Evolutionary conservation across 2,329 filamentous ascomycete genomes (phyloP), one percentile per base, ranked within the genome.

Genomic region (Fusarium torreyae): DNA sequence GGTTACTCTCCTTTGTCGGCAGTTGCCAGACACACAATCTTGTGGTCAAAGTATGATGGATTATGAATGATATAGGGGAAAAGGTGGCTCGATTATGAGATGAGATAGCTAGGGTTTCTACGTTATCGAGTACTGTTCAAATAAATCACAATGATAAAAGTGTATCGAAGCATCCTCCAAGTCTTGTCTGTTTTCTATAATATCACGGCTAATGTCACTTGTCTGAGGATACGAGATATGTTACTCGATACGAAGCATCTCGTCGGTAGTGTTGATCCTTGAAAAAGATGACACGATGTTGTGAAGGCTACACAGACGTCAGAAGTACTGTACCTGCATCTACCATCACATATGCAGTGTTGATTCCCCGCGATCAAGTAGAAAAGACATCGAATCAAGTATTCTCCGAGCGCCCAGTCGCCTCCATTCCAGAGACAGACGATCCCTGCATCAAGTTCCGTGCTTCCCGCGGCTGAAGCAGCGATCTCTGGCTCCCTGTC

Each of bases 11-110:
- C 20, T 50, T 55, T 52, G 36, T 36, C 33, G 40, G 57, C 33
- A 36, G 26, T 36, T 42, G 40, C 31, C 54, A 34, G 51, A 46
- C 44, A 55, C 24, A 20, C 48, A 31, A 15, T 58, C 24, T 38
- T 52, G n/a, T 43, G 11, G 49, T 56, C 48, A 49, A 52, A 50
- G 45, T 50, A 58, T 36, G 63, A 68, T 17, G 24, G 63, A n/a
- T 60, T 57, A 69, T 70, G 67, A 63, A 63, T 45, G 46, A 50
- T 28, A 40, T 42, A 46, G 34, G 66, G 28, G 45, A 68, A 69
- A 69, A 68, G 57, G 54, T 33, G 63, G 57, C 22, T 56, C 33
- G 44, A 39, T 24, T 49, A 43, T 38, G 36, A 36, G 50, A 28
- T 42, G 39, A 22, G 52, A 43, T 51, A 55, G 49, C 40, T 50